These are phyloP conservation scores for Colletotrichum sublineola DNA, from an alignment of 2,329 filamentous ascomycete species.

Conservation along the genomic window DNA sequence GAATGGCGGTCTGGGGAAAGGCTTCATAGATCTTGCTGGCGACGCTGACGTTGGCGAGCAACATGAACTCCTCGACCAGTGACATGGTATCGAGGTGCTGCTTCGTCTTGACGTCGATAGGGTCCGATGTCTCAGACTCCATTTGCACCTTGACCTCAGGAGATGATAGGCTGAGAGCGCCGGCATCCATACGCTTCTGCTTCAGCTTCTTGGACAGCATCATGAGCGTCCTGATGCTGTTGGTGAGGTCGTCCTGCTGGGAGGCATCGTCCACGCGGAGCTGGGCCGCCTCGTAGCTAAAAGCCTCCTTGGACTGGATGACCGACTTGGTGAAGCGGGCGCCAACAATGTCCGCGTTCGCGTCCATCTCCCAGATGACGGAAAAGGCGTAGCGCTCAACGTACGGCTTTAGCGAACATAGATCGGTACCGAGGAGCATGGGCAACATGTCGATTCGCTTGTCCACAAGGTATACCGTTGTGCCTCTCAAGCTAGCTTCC, in stretches of 20 bases:
- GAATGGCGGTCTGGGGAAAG: conserved; percentile 94
- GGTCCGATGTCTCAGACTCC: conserved; percentile 95
- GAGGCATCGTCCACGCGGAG: conserved; percentile 90
- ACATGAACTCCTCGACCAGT: conserved; percentile 98
- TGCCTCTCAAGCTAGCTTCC: conserved; percentile 93
- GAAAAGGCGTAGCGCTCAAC: conserved; percentile 95
- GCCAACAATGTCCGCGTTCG: conserved; percentile 85
- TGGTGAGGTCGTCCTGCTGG: conserved; percentile 89
- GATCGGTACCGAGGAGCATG: conserved; percentile 92
- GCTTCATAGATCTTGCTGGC: conserved; percentile 90
- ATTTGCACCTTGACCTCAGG: conserved; percentile 97
- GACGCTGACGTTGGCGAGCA: conserved; percentile 96
- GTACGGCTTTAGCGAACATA: conserved; percentile 96
- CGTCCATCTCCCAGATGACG: conserved; percentile 88
- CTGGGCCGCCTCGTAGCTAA: conserved; percentile 97
- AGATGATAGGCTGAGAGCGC: conserved; percentile 94
- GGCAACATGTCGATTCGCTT: conserved; percentile 99
- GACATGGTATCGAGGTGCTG: conserved; percentile 95
- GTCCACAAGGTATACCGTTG: conserved; percentile 97
- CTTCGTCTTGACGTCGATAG: conserved; percentile 96
- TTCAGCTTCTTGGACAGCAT: conserved; percentile 92
- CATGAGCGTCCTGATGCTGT: conserved; percentile 88
- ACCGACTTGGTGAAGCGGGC: conserved; percentile 97
- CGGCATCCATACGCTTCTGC: conserved; percentile 96
- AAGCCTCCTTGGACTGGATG: conserved; percentile 95